These are phyloP conservation scores for Botrytis fabae DNA, from an alignment of 2,329 filamentous ascomycete species.

Conservation along the genomic window DNA sequence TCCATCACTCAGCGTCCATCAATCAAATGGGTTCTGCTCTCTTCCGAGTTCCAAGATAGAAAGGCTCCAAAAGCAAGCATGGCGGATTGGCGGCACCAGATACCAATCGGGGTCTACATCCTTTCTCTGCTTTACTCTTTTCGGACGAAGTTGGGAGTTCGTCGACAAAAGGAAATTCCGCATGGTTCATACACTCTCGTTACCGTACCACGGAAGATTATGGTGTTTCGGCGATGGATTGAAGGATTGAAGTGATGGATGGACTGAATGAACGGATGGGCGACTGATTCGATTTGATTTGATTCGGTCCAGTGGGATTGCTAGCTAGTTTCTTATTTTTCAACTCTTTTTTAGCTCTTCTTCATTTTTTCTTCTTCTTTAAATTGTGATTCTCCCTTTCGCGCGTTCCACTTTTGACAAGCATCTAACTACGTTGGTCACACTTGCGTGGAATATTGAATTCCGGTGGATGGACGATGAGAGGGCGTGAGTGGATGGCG, in stretches of 20 bases:
- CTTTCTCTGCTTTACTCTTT: constrained; percentile 1
- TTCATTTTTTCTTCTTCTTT: not conserved
- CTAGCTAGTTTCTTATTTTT: too few species aligned
- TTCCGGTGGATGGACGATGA: constrained; percentile 16
- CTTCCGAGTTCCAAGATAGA: not conserved
- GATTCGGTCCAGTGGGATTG: not conserved
- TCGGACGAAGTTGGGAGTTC: not conserved
- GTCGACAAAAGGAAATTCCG: not conserved
- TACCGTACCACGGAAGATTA: not conserved
- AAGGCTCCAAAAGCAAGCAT: not conserved
- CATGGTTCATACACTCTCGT: not conserved
- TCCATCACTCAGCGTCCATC: not conserved
- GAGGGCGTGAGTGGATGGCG: too few species aligned
- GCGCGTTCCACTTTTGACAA: not conserved
- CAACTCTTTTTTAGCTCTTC: not conserved
- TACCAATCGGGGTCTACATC: not conserved
- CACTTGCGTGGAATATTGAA: constrained; percentile 18
- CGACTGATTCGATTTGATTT: not conserved
- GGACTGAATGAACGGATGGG: too few species aligned
- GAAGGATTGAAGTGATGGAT: too few species aligned
- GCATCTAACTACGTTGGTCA: not conserved
- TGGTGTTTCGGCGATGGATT: constrained; percentile 3
- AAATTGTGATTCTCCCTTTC: not conserved
- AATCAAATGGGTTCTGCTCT: not conserved
- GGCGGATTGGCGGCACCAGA: constrained; percentile 1